Evolutionary conservation across 2,329 filamentous ascomycete species (phyloP).

Genomic region (Dothistroma septosporum): DNA sequence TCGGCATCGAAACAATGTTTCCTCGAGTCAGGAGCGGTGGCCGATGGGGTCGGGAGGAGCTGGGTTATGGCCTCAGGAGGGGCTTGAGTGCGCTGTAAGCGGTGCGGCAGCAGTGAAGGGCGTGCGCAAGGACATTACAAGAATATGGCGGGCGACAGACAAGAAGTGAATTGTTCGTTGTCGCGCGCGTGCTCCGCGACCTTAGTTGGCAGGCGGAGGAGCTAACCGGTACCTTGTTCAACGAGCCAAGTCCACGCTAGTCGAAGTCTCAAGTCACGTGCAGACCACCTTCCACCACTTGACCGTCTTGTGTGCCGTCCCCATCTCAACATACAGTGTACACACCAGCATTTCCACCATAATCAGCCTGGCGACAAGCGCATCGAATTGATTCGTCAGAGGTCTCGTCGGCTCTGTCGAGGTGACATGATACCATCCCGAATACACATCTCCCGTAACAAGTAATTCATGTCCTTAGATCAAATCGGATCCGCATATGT

Average conservation of each 20-base stretch:
- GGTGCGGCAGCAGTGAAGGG: not conserved
- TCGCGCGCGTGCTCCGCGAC: not conserved
- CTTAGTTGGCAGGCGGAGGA: not conserved
- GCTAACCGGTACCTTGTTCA: not conserved
- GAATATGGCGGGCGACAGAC: not conserved
- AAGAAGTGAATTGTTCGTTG: not conserved
- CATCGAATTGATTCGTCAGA: too few species aligned
- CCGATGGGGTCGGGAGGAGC: not conserved
- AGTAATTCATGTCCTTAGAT: too few species aligned
- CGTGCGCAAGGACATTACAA: not conserved
- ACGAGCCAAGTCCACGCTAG: not conserved
- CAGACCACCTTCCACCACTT: not conserved
- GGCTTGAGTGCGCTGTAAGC: not conserved
- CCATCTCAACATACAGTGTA: too few species aligned
- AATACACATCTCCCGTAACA: too few species aligned
- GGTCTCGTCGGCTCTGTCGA: too few species aligned
- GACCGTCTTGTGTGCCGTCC: too few species aligned
- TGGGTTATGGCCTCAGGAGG: not conserved
- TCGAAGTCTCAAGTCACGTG: not conserved
- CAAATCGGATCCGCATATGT: too few species aligned
- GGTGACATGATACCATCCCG: too few species aligned
- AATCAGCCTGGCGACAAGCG: too few species aligned
- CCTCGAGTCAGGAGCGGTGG: not conserved
- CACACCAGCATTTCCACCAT: too few species aligned
- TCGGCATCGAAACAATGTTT: slow-evolving; percentile 3